A percentile compares a stretch with the other conserved stretches of the same genome.
phyloP scores from a whole-genome alignment of 2,329 filamentous ascomycete genomes.

The Pseudogymnoascus sp. region DNA sequence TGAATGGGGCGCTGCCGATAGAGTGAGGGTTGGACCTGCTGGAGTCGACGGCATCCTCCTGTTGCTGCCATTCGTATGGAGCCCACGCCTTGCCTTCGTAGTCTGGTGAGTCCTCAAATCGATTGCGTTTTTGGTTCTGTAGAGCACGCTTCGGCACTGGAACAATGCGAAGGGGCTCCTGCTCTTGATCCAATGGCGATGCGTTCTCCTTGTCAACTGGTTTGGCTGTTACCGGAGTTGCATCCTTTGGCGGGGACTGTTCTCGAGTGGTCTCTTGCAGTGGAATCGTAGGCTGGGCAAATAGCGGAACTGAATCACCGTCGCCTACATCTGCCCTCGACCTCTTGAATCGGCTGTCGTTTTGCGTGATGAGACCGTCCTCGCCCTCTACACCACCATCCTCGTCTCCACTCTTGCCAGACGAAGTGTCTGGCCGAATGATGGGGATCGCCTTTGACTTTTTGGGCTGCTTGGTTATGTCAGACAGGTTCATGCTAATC shows the following conservation, averaged over 20 bases:
- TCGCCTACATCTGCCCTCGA: slow-evolving; percentile 56
- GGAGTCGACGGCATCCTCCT: slow-evolving; percentile 31
- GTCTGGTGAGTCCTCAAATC: slow-evolving; percentile 44
- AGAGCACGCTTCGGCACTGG: slow-evolving; percentile 30
- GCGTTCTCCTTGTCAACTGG: slow-evolving; percentile 27
- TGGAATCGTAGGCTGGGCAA: slow-evolving; percentile 48
- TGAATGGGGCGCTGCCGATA: slow-evolving; percentile 45
- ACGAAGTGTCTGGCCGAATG: slow-evolving; percentile 51
- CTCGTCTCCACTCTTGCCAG: slow-evolving; percentile 31
- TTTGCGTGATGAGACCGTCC: slow-evolving; percentile 53
- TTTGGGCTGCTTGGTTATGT: slow-evolving; percentile 57
- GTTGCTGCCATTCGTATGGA: slow-evolving; percentile 51
- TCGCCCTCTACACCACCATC: slow-evolving; percentile 42
- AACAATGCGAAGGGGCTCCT: slow-evolving; percentile 24
- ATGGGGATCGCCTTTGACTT: slow-evolving; percentile 81
- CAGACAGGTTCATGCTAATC: slow-evolving; percentile 53
- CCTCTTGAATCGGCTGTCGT: slow-evolving; percentile 65
- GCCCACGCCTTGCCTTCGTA: slow-evolving; percentile 45
- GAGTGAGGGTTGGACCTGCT: slow-evolving; percentile 38
- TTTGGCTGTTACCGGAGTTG: slow-evolving; percentile 8
- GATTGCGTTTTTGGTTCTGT: slow-evolving; percentile 34
- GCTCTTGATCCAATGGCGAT: slow-evolving; percentile 15
- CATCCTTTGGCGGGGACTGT: slow-evolving; percentile 25
- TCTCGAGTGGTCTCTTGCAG: slow-evolving; percentile 27
- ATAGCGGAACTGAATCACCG: slow-evolving; percentile 65